Base-by-base conservation (phyloP, 2,329 filamentous ascomycete species). In the Alternaria sp. region DNA sequence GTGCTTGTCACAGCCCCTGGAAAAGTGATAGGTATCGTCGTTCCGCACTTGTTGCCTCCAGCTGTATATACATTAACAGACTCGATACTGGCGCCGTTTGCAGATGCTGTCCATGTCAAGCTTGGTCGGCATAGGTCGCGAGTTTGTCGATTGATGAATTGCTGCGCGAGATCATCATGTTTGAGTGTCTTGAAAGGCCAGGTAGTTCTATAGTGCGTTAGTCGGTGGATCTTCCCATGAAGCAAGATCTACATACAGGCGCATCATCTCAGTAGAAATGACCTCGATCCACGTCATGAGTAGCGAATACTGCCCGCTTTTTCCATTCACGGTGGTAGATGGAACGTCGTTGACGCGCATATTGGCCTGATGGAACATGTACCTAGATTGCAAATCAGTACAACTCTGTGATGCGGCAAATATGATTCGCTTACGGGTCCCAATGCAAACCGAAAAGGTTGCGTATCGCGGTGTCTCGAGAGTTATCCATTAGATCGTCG, bases 301-400 rank as follows among this genome's bases (percentile, higher is more conserved):
- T 18, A 88, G 81, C 2, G 85, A 86, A 58, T 83, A 79, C 63
- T 83, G 78, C 3, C 76, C 80, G 1, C 76, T 74, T 14, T 82
- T 76, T 16, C 81, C 80, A 59, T 86, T 86, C 51, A 87, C 78
- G 10, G 81, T 84, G 49, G 83, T 82, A 3, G 74, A 53, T 3
- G 76, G 73, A 53, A 83, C 80, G 54, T 85, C 86, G 3, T 78
- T 77, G 45, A 84, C 82, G 57, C 86, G 83, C 61, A 81, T 65
- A 70, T 90, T 89, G 59, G 86, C 86, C 77, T 89, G 87, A 74
- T 90, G 87, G 80, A 89, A 88, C 86, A 88, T 88, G 79, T 84
- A 87, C 10, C 75, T 77, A 16, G 5, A 8, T 18, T 2, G 16
- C 27, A 18, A 27, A 49, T 74, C 30, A 73, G 55, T 22, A 43